A percentile compares a stretch with the other conserved stretches of the same genome.
phyloP scores from a whole-genome alignment of 768 basidiomycete species.

The Lentinula sp. region DNA sequence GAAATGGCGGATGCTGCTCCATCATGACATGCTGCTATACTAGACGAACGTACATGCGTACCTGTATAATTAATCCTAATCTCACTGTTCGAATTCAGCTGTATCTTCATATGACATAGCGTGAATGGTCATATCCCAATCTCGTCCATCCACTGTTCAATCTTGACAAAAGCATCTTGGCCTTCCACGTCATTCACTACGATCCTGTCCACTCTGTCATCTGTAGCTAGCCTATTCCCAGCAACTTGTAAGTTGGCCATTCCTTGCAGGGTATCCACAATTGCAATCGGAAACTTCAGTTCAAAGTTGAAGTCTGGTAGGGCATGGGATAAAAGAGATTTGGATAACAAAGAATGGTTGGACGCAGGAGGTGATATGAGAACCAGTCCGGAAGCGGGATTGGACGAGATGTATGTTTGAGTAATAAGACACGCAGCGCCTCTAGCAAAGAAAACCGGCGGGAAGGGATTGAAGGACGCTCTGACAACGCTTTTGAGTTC shows the following conservation, averaged over 20 bases:
- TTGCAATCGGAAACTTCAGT: constrained; percentile 53
- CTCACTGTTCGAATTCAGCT: background rate
- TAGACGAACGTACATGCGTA: constrained; percentile 2
- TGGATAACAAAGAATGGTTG: constrained; percentile 28
- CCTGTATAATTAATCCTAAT: constrained; percentile 1
- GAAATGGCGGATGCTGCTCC: constrained; percentile 21
- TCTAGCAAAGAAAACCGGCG: constrained; percentile 52
- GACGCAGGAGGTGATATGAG: constrained; percentile 52
- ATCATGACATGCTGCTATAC: constrained; percentile 1
- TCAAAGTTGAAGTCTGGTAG: constrained; percentile 55
- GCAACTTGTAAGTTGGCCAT: constrained; percentile 23
- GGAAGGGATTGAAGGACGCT: constrained; percentile 41
- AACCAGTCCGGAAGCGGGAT: constrained; percentile 57
- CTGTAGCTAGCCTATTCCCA: constrained; percentile 34
- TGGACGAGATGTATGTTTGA: constrained; percentile 63
- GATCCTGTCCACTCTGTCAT: constrained; percentile 32
- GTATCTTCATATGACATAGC: background rate
- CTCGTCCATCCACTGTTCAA: constrained; percentile 52
- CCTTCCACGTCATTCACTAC: constrained; percentile 28
- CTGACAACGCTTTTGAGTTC: constrained; percentile 38
- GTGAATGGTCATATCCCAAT: constrained; percentile 34
- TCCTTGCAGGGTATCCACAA: constrained; percentile 33
- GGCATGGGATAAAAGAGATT: constrained; percentile 24
- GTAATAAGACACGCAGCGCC: constrained; percentile 47
- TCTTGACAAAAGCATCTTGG: constrained; percentile 29